Evolutionary conservation across 352 stramenopile species (phyloP).

Genomic region (Globisporangium heterothallicum): DNA sequence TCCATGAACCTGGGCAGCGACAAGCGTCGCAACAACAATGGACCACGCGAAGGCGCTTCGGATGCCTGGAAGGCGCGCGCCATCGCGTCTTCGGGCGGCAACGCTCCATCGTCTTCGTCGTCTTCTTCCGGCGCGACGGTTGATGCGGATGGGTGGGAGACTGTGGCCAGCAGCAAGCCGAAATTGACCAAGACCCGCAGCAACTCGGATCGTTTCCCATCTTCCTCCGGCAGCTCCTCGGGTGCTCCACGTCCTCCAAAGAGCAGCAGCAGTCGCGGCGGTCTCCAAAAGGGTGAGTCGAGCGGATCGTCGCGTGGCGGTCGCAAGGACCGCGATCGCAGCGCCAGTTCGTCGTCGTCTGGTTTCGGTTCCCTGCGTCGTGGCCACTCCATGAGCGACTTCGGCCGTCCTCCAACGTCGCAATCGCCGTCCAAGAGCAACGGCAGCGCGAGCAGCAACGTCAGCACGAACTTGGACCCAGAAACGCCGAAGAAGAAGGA

Average conservation of each 20-base stretch:
- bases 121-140: conserved; percentile 18
- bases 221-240: conserved; percentile 17
- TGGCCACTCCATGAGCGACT: conserved; percentile 15
- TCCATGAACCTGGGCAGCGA: conserved; percentile 47
- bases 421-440: conserved; percentile 13
- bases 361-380: conserved; percentile 9
- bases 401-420: conserved; percentile 35
- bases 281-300: conserved; percentile 18
- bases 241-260: conserved; percentile 25
- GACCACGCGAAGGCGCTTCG: conserved; percentile 33
- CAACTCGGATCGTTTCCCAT: conserved; percentile 45
- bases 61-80: conserved; percentile 61
- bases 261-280: conserved; percentile 16
- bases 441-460: conserved; percentile 1
- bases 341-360: conserved; percentile 42
- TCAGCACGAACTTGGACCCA: conserved; percentile 1
- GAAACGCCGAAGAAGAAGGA: conserved; percentile 3
- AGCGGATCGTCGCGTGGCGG: conserved; percentile 12
- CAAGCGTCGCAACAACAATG: conserved; percentile 32
- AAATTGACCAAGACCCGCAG: conserved; percentile 66
- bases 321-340: conserved; percentile 47
- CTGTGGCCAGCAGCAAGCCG: conserved; percentile 39
- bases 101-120: conserved; percentile 5
- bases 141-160: conserved; percentile 73
- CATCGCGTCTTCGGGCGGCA: not conserved